Evolutionary conservation across 495 filamentous ascomycete species (phyloP), one percentile per base, ranked within the genome.

Genomic region (Daldinia concentrica): DNA sequence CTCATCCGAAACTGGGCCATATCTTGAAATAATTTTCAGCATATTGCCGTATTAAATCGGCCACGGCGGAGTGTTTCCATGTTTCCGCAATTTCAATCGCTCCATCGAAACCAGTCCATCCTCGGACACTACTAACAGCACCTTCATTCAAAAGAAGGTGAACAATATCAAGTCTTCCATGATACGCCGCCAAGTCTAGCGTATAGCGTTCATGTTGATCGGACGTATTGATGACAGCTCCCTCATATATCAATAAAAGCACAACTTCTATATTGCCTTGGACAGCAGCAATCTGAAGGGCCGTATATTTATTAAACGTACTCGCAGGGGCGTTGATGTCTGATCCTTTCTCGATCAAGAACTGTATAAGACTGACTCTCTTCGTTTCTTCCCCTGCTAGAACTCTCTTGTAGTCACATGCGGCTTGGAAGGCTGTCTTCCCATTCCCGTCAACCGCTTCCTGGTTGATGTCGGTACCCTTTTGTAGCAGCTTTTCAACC

Each of bases 181-280:
- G 0, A 5, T 1, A 2, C 0, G 5, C n/a, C 15, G 39, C 39
- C 39, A 41, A 0, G 9, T 41, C 39, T 15, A 41, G 39, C n/a
- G 39, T 1, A 17, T 8, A 7, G 3, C 0, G 0, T 5, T 6
- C 15, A 1, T n/a, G 0, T 17, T 0, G 0, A 41, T 6, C 5
- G 3, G 6, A 6, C 1, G 5, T 41, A 41, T 41, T 41, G n/a
- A 41, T 4, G 1, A 7, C 5, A 41, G 39, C 39, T 1, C 39
- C 39, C n/a, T 8, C 39, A 17, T 7, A 17, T 41, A 41, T 9
- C n/a, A 41, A 41, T 11, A 41, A 41, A 41, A 41, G 39, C 15
- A 41, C 15, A 1, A 41, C n/a, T 7, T 41, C 39, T 7, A 41
- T 41, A 8, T 41, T 41, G n/a, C 39, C 39, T 11, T 41, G 15